Base-by-base conservation (phyloP, 169 alveolate genomes). In the Prorocentrum cordatum region DNA sequence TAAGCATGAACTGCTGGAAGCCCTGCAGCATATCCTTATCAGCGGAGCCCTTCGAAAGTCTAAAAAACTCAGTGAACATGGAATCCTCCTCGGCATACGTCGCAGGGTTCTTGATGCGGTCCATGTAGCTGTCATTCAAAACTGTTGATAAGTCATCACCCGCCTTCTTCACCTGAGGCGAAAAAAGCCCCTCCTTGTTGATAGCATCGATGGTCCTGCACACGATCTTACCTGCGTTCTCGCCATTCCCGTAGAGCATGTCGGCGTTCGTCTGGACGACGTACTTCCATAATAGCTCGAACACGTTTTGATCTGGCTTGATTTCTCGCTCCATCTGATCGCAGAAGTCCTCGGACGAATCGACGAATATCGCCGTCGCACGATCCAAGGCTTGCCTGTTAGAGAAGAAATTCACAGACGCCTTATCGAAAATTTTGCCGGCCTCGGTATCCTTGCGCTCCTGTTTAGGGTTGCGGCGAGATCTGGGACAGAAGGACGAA, bases 191-290 rank as follows among this genome's bases (percentile, higher is more conserved):
- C 39, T 72, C 86, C 89, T 80, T 80, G 89, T 80, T 80, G 89
- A 80, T 80, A 77, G 79, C 61, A 66, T 59, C 77, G 47, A 80
- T 80, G 32, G 89, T 80, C 33, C 58, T 75, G 72, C 86, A 75
- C 35, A 75, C 86, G 6, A 75, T 75, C 58, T 72, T 31, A 29
- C 86, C 22, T 9, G 58, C 89, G 39, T 80, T 80, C 70, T 80
- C 89, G 36, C 89, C 89, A 29, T 80, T 62, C 18, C 89, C 89
- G 35, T 80, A 80, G 42, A 80, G 35, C 89, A 80, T 80, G 67
- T 80, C 89, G 3, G 89, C 89, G 18, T 80, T 80, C 26, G 89
- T 80, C 89, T 80, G 89, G 22, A 80, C 89, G 22, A 80, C 89
- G 27, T 80, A 80, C 24, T 66, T 59, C 89, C 89, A 80, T 26